Evolutionary conservation across 495 filamentous ascomycete genomes (phyloP), one percentile per base, ranked within the genome.

Genomic region (Xylaria telfairii): DNA sequence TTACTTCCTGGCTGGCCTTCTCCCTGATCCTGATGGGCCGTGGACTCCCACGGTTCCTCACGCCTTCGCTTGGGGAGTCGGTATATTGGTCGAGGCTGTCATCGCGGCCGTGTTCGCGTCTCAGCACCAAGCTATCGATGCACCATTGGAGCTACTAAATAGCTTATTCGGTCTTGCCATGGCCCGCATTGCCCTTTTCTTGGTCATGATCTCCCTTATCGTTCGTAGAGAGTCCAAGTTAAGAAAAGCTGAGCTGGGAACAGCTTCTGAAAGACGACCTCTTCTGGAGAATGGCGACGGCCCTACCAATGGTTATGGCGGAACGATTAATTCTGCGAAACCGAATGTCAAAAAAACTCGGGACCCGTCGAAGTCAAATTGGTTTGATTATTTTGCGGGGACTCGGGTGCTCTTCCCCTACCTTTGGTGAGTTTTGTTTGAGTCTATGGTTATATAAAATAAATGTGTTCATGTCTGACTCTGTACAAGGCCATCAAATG

Each of bases 301-400:
- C n/a, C 47, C 67, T 15, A 39, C 49, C 28, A 64, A 67, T 34
- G 72, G 66, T 21, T 71, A 68, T 44, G 65, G 68, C 0, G 64
- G 59, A 26, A 62, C 69, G 21, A 26, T 30, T 42, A 24, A 66
- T 47, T 26, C 66, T 65, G 71, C 66, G 28, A 84, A 83, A 65
- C 78, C 80, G 17, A 80, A 80, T 0, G 79, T 77, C 65, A 81
- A 81, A 71, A 80, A 80, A n/a, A 19, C 32, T 47, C 67, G 68
- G 5, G 68, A 70, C 21, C 68, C 68, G 19, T 70, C 68, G 0
- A 70, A 70, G 61, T 70, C 68, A 2, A 70, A 70, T 39, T 70
- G 92, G 92, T 94, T 91, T 90, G 93, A 95, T 77, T 95, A 95
- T 76, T 79, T 93, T 44, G 87, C 86, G 67, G 89, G 90, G 19